phyloP scores from a whole-genome alignment of 257 asterid genomes.

The Primulina tabacum region DNA sequence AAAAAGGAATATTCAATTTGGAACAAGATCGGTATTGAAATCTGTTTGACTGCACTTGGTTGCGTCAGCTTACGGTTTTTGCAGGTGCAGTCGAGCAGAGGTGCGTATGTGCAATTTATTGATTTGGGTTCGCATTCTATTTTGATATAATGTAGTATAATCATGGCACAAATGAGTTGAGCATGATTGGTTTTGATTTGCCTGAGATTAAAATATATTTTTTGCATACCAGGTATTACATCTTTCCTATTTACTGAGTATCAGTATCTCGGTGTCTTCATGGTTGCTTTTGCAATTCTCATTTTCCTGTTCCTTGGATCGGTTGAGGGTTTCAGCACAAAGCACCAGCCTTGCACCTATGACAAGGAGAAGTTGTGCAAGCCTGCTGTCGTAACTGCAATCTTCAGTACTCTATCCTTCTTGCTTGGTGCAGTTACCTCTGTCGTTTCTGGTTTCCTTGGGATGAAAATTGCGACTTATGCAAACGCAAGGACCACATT shows the following conservation, averaged over 20 bases:
- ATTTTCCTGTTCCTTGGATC: conserved; percentile 88
- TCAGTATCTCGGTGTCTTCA: conserved; percentile 75
- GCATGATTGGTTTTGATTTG: conserved; percentile 9
- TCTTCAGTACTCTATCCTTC: conserved; percentile 75
- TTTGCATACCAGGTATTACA: conserved; percentile 58
- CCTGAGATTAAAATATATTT: neutral
- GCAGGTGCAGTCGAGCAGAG: neutral
- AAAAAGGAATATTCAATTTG: too few species aligned
- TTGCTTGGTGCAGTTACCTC: conserved; percentile 89
- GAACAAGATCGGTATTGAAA: too few species aligned
- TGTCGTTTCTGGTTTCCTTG: conserved; percentile 81
- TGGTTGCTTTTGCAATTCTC: conserved; percentile 84
- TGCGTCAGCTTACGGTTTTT: neutral
- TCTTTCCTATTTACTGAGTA: conserved; percentile 82
- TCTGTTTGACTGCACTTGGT: neutral
- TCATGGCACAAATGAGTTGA: neutral
- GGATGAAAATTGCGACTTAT: conserved; percentile 91
- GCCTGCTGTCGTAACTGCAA: conserved; percentile 81
- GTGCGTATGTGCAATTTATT: too few species aligned
- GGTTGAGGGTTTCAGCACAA: conserved; percentile 83
- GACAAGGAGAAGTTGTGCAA: conserved; percentile 54
- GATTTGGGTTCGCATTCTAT: neutral
- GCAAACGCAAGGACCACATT: conserved; percentile 90
- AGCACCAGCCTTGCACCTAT: conserved; percentile 49
- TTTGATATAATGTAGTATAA: neutral